Evolutionary conservation across 2,329 filamentous ascomycete species (phyloP).

Genomic region (Ophiosphaerella korrae): DNA sequence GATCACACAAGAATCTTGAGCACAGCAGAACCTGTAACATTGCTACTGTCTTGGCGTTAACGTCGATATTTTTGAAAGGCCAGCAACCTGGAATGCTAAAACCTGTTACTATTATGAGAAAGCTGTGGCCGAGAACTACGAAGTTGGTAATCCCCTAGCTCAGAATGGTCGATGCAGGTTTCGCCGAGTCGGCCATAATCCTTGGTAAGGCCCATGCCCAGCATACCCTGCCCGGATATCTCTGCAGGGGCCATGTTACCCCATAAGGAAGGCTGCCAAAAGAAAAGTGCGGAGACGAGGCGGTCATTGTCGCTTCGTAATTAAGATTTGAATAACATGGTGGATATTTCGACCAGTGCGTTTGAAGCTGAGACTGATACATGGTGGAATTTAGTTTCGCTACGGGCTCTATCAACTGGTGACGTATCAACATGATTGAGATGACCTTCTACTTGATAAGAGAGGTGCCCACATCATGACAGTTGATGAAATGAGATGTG

Average conservation of each 20-base stretch:
- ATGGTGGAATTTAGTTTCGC: no score
- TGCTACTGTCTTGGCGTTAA: constrained; percentile 21
- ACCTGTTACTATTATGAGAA: constrained; percentile 21
- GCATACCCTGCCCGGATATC: constrained; percentile 9
- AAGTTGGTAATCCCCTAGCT: constrained; percentile 30
- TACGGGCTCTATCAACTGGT: no score
- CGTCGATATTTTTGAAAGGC: constrained; percentile 4
- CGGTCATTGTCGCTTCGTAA: no score
- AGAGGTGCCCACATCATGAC: no score
- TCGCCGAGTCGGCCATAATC: constrained; percentile 15
- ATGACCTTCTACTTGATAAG: no score
- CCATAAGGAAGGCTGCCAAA: neutral
- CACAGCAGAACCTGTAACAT: constrained; percentile 13
- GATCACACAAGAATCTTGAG: neutral
- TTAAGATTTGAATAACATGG: no score
- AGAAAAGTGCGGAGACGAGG: neutral
- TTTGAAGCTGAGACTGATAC: no score
- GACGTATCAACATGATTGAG: no score
- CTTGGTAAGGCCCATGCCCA: neutral
- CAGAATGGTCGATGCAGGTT: constrained; percentile 8
- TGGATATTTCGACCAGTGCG: no score
- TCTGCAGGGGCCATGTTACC: constrained; percentile 6
- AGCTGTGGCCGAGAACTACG: constrained; percentile 24
- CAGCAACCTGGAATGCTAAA: constrained; percentile 14
- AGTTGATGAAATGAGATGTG: neutral